Conservation (phyloP, 306 rosid species). For the Cicer pinnatifidum region DNA sequence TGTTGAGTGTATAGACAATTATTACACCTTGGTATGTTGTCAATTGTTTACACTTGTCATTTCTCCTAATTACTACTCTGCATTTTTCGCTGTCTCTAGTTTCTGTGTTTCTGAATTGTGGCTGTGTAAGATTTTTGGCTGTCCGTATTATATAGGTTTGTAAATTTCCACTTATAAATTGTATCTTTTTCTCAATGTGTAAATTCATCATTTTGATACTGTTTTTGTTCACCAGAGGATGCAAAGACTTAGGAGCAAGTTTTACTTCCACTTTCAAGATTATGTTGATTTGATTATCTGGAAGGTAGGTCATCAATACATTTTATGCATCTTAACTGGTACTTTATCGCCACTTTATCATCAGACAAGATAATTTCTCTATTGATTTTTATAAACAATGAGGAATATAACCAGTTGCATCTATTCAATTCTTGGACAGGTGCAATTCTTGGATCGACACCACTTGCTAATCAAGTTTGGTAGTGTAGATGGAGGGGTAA, state of each 20-base stretch:
- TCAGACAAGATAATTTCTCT: conserved; percentile 40
- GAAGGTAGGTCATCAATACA: conserved; percentile 64
- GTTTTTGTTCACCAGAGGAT: conserved; percentile 65
- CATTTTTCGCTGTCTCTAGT: conserved; percentile 10
- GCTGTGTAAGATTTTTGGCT: conserved; percentile 12
- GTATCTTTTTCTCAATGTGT: conserved; percentile 33
- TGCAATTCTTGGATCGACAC: conserved; percentile 95
- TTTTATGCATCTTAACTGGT: conserved; percentile 39
- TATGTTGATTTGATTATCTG: conserved; percentile 85
- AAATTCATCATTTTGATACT: conserved; percentile 42
- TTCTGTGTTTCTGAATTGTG: conserved; percentile 22
- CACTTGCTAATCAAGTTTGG: conserved; percentile 97
- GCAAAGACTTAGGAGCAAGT: conserved; percentile 78
- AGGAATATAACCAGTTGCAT: conserved; percentile 54
- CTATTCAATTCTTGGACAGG: conserved; percentile 71
- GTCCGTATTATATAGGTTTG: conserved; percentile 22
- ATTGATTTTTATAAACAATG: conserved; percentile 36
- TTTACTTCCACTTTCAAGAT: conserved; percentile 95
- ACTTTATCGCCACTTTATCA: conserved; percentile 16
- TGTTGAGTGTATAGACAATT: not conserved
- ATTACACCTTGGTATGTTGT: conserved; percentile 11
- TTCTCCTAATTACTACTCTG: conserved; percentile 26
- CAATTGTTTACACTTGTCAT: conserved; percentile 4
- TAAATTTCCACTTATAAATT: conserved; percentile 18
- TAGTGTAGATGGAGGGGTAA: conserved; percentile 97